Conservation (phyloP, 2,329 filamentous ascomycete species). For the Hypoxylon sp. region DNA sequence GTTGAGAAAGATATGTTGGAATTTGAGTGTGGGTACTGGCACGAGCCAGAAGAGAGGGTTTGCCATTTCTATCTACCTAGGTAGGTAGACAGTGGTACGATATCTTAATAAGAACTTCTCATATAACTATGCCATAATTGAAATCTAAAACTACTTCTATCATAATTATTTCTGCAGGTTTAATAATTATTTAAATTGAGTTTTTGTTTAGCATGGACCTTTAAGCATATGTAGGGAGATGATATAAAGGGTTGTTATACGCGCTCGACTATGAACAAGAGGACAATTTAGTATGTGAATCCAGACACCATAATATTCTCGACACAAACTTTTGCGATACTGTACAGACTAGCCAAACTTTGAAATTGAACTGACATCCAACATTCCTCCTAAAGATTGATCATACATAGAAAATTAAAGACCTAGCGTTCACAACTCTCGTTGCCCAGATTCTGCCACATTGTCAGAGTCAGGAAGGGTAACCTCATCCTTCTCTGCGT, state of each 20-base stretch:
- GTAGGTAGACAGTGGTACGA: not conserved
- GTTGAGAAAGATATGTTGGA: not conserved
- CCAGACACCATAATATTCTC: not conserved
- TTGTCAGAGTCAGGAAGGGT: constrained; percentile 55
- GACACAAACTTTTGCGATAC: not conserved
- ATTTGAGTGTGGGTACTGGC: not conserved
- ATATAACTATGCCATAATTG: not conserved
- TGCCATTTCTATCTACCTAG: not conserved
- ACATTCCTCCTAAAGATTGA: not conserved
- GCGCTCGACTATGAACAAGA: not conserved
- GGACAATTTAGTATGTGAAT: not conserved
- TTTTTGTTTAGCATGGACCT: not conserved
- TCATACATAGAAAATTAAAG: not conserved
- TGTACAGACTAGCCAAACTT: constrained; percentile 1
- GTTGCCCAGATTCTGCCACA: constrained; percentile 14
- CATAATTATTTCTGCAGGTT: not conserved
- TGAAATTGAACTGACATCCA: not conserved
- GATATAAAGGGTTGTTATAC: not conserved
- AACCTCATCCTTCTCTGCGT: constrained; percentile 72
- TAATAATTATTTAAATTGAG: not conserved
- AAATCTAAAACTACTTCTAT: not conserved
- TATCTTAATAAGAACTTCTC: not conserved
- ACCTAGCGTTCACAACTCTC: constrained; percentile 42
- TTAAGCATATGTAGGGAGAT: not conserved
- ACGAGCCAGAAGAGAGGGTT: not conserved